phyloP scores from a whole-genome alignment of 257 asterid genomes.

The Knoxia roxburghii region DNA sequence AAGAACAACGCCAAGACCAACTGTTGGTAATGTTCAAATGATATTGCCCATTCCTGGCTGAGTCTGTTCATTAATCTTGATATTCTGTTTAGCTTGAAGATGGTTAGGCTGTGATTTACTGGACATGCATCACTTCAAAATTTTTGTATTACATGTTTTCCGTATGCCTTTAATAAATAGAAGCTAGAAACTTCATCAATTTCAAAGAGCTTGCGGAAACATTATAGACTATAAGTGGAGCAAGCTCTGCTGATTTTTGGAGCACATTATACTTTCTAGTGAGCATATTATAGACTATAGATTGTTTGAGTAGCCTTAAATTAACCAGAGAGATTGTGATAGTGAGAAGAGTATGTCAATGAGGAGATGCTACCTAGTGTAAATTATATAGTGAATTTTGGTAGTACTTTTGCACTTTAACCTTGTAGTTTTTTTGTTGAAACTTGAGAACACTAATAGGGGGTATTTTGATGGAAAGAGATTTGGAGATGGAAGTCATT shows the following conservation, averaged over 20 bases:
- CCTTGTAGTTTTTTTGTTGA: background rate
- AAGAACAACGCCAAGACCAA: constrained; percentile 83
- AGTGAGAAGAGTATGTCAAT: constrained; percentile 1
- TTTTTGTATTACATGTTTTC: background rate
- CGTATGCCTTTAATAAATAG: background rate
- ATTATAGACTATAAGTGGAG: too few relatives aligned
- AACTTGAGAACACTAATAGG: background rate
- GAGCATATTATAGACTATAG: background rate
- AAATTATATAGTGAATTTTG: background rate
- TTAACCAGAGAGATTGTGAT: background rate
- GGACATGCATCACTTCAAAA: background rate
- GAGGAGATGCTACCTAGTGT: background rate
- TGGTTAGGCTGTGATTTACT: background rate
- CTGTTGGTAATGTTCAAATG: constrained; percentile 43
- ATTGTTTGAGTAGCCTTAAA: background rate
- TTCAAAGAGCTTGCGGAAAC: too few relatives aligned
- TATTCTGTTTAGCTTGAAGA: background rate
- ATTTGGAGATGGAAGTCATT: background rate
- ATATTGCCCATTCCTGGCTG: background rate
- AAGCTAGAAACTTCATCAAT: background rate
- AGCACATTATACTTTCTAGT: background rate
- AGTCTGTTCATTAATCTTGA: background rate
- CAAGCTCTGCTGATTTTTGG: background rate
- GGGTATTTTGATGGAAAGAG: background rate
- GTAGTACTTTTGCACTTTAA: background rate